Conservation (phyloP, 1,139 yeast genomes). For the Lipomyces yarrowii region DNA sequence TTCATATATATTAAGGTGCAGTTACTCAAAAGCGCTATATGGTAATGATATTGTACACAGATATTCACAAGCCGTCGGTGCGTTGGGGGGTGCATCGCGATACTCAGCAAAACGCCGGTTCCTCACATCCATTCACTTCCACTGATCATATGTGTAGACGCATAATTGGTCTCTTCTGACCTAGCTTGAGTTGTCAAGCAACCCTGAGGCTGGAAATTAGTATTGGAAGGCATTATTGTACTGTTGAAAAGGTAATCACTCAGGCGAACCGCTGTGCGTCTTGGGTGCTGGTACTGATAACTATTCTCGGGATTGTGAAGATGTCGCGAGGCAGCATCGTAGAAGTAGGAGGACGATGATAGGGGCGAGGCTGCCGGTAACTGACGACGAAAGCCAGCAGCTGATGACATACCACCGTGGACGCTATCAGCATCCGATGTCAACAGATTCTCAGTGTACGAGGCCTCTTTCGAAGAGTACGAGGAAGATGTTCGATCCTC, state of each 20-base stretch:
- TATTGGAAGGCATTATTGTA: not conserved
- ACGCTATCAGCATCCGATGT: not conserved
- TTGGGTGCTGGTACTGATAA: not conserved
- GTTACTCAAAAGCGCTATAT: not conserved
- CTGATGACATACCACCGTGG: not conserved
- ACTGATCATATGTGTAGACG: not conserved
- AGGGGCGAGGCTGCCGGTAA: not conserved
- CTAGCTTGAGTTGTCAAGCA: not conserved
- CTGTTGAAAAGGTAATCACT: not conserved
- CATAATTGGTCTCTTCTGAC: not conserved
- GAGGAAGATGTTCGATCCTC: not conserved
- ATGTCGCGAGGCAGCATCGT: not conserved
- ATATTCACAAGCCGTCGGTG: not conserved
- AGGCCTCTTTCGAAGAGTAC: not conserved
- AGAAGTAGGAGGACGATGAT: slow-evolving; percentile 2
- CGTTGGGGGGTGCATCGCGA: not conserved
- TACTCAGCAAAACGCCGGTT: not conserved
- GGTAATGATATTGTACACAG: not conserved
- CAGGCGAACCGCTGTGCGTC: not conserved
- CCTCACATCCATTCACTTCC: slow-evolving; percentile 3
- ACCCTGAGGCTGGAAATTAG: not conserved
- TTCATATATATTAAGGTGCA: not conserved
- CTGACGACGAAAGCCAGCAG: not conserved
- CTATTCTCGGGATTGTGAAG: not conserved
- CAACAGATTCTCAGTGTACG: not conserved